Conservation (phyloP, 768 basidiomycete species). For the Candolleomyces eurysporus region DNA sequence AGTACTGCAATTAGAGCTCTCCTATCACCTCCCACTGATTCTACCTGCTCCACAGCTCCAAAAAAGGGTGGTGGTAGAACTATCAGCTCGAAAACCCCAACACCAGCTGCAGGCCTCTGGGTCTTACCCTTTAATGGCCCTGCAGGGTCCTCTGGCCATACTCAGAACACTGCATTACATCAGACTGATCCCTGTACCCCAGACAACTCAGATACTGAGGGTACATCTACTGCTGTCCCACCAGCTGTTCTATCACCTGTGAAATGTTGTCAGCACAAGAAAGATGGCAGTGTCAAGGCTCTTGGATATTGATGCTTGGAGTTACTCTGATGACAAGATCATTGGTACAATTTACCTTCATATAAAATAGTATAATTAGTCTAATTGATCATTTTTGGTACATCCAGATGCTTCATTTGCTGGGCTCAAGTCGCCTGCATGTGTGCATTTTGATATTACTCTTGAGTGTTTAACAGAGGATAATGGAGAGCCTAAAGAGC, state of each 20-base stretch:
- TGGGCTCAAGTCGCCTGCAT: constrained; percentile 11
- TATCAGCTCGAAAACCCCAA: too few relatives aligned
- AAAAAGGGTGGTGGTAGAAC: too few relatives aligned
- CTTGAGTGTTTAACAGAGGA: constrained; percentile 7
- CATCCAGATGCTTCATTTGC: constrained; percentile 9
- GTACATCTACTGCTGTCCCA: neutral
- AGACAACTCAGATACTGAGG: too few relatives aligned
- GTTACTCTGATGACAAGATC: constrained; percentile 10
- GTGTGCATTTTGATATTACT: constrained; percentile 19
- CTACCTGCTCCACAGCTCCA: too few relatives aligned
- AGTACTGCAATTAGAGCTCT: too few relatives aligned
- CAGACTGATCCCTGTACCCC: too few relatives aligned
- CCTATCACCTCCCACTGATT: too few relatives aligned
- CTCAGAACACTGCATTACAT: too few relatives aligned
- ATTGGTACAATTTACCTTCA: constrained; percentile 6
- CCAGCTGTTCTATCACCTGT: constrained; percentile 14
- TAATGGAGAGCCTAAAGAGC: neutral
- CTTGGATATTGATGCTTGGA: constrained; percentile 13
- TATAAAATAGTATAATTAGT: neutral
- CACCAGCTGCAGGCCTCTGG: too few relatives aligned
- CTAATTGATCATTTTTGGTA: neutral
- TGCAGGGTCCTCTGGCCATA: too few relatives aligned
- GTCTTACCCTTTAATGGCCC: too few relatives aligned
- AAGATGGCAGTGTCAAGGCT: neutral
- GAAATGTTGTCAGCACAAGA: neutral